These are phyloP conservation scores for Grosmannia huntii DNA, from an alignment of 2,329 filamentous ascomycete genomes.

Conservation along the genomic window DNA sequence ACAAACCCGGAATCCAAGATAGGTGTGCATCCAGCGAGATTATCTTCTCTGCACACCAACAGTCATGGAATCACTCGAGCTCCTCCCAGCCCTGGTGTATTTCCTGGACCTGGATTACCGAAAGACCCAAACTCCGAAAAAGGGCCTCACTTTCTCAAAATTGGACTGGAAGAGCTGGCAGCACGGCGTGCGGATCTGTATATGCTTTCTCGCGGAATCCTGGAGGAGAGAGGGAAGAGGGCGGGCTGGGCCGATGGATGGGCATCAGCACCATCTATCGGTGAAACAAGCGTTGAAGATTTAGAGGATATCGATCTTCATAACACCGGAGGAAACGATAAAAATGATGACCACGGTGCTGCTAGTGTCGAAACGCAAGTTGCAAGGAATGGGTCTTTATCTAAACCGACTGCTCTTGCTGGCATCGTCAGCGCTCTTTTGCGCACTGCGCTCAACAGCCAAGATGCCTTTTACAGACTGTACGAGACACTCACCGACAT, in stretches of 20 bases:
- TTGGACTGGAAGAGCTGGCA: constrained; percentile 69
- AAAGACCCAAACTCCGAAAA: constrained; percentile 20
- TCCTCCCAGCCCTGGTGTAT: constrained; percentile 36
- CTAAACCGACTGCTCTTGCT: constrained; percentile 16
- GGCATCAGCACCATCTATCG: constrained; percentile 43
- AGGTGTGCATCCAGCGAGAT: constrained; percentile 55
- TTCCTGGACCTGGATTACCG: constrained; percentile 33
- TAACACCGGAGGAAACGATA: constrained; percentile 20
- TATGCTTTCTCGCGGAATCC: constrained; percentile 62
- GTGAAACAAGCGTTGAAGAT: constrained; percentile 24
- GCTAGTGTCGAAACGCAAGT: background rate
- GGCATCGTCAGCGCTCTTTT: constrained; percentile 46
- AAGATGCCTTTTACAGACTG: constrained; percentile 50
- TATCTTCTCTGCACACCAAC: constrained; percentile 43
- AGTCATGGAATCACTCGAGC: constrained; percentile 22
- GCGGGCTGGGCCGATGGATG: constrained; percentile 68
- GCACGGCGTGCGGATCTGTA: constrained; percentile 74
- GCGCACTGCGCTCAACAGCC: constrained; percentile 45
- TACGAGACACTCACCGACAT: constrained; percentile 74
- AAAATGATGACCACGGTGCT: constrained; percentile 9
- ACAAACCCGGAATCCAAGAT: constrained; percentile 56
- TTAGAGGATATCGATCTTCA: constrained; percentile 48
- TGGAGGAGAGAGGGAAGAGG: constrained; percentile 61
- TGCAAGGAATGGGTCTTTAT: background rate
- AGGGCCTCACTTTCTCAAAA: constrained; percentile 39